Base-by-base conservation (phyloP, 164 flowering plant species). In the Sedum album region DNA sequence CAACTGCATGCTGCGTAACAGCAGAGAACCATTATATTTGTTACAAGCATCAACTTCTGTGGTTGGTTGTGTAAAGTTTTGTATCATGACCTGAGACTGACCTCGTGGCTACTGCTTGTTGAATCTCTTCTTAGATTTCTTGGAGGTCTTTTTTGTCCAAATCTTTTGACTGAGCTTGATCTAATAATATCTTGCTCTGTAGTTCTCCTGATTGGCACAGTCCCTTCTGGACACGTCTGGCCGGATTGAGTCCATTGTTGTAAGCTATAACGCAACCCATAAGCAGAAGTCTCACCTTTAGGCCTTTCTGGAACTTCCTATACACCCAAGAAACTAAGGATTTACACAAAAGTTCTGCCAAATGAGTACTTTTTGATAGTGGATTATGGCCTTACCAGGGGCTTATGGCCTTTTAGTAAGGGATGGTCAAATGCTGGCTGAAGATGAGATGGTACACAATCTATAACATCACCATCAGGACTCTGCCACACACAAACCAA, bases 401-500 rank as follows among this genome's bases (percentile, higher is more conserved):
- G 94, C 65, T 71, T 88, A 62, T 84, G 86, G 62, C 97, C 99
- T 80, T 68, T 82, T 35, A 95, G 85, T 75, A 75, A 53, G n/a
- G 97, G 93, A 76, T 95, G 99, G 76, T 95, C 99, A 82, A 95
- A 95, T 65, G 97, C 99, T 64, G 94, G 99, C 78, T 95, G 99
- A 67, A 81, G 90, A 83, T 95, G 90, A 71, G 88, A 69, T 5
- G 69, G 49, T 67, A 95, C 93, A 79, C 99, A 95, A 70, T 95
- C 95, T 66, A 95, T 86, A 25, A 85, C 61, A 83, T 95, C 99
- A 39, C 99, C 99, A 80, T 95, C 99, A 17, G 96, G 86, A 73
- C 99, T 95, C 99, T 95, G 83, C 73, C 76, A 21, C 18, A 31
- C 35, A 48, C 73, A 51, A 36, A 60, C 65, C 6, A 57, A 69